Base-by-base conservation (phyloP, 257 asterid species). In the Jacaranda copaia region DNA sequence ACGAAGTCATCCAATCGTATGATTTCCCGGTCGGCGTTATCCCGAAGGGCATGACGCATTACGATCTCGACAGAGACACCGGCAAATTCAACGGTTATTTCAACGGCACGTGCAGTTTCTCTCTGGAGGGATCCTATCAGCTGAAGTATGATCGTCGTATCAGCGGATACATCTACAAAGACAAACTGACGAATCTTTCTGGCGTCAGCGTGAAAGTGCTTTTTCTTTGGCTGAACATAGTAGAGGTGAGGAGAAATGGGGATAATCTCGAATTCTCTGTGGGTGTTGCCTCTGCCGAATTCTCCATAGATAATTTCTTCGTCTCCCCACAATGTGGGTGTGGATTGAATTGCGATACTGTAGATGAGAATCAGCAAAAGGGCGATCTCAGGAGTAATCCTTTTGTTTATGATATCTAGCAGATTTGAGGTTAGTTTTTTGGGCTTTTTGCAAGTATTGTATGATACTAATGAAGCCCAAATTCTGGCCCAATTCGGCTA, bases 251-350 rank as follows among this genome's bases (percentile, higher is more conserved):
- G 19, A 74, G 85, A 43, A 72, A 52, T 16, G 87, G 86, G 8
- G 85, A 87, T 13, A 71, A 81, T 59, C 86, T 91, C 20, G 86
- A 77, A 20, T 91, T 89, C 43, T 90, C 93, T 5, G 96, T 90
- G 16, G 91, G 96, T n/a, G 79, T 88, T 75, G 88, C 89, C 2
- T 86, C 91, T 1, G 93, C 93, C 0, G 88, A 83, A 13, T 90
- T 90, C 66, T 36, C 88, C 0, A n/a, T 80, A 6, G 82, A 87
- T 45, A 90, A 88, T 68, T 90, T 90, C 71, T 67, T 65, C 15
- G 75, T 80, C 49, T 80, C 79, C 70, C 96, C 93, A 10, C 89
- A 82, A 55, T 90, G 96, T 74, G 96, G 92, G 2, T 87, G 93
- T 76, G 96, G 93, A 72, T 79, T 90, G 84, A 75, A 88, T 69